A percentile compares a stretch with the other conserved stretches of the same genome.
Conservation (phyloP, 257 asterid species). For the Fraxinus excelsior region DNA sequence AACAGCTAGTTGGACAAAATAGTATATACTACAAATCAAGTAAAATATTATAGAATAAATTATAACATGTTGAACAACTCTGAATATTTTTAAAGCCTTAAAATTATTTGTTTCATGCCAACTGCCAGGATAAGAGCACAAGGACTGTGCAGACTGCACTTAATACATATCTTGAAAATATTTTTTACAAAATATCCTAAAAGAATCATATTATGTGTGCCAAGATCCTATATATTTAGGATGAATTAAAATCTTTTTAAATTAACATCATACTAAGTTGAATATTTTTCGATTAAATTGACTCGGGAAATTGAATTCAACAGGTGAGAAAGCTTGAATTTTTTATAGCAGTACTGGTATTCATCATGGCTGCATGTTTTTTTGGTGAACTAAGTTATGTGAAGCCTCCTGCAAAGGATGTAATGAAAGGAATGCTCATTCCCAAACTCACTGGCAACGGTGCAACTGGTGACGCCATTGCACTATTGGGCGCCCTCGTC, state of each 20-base stretch:
- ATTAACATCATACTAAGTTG: too few species aligned
- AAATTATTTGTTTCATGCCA: background rate
- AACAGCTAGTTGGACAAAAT: too few species aligned
- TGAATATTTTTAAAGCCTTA: background rate
- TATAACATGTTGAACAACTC: background rate
- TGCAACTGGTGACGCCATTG: slow-evolving; percentile 85
- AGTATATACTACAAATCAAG: too few species aligned
- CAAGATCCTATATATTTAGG: background rate
- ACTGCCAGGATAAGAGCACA: background rate
- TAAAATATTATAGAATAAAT: background rate
- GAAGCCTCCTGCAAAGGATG: slow-evolving; percentile 69
- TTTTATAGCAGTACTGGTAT: slow-evolving; percentile 69
- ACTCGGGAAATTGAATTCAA: background rate
- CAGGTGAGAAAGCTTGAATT: slow-evolving; percentile 87
- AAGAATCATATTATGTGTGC: background rate
- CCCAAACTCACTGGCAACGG: slow-evolving; percentile 76
- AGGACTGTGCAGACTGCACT: background rate
- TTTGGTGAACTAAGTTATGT: slow-evolving; percentile 82
- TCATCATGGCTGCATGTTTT: slow-evolving; percentile 86
- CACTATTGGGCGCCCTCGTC: slow-evolving; percentile 88
- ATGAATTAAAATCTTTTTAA: background rate
- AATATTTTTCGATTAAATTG: background rate
- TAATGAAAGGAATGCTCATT: slow-evolving; percentile 72
- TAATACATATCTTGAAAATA: background rate
- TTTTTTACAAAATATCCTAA: too few species aligned